phyloP scores from a whole-genome alignment of 805 yeast species.

The Suhomyces faveliae region DNA sequence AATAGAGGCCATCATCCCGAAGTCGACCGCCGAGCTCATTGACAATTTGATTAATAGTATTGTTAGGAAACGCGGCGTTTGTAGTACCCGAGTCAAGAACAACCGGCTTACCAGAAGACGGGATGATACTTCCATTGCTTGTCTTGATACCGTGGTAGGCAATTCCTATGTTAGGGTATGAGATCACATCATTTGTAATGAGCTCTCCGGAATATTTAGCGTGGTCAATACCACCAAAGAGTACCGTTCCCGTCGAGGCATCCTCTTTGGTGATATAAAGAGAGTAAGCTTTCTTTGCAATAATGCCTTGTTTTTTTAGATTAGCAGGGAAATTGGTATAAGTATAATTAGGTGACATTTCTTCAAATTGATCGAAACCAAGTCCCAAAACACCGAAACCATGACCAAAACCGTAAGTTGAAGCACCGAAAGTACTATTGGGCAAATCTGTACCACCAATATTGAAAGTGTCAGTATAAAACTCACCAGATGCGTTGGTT shows the following conservation, averaged over 20 bases:
- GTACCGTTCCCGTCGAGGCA: slow-evolving; percentile 11
- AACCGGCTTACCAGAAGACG: slow-evolving; percentile 27
- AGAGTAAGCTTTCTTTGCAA: slow-evolving; percentile 16
- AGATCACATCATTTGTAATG: slow-evolving; percentile 2
- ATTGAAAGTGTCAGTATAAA: slow-evolving; percentile 1
- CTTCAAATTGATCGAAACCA: background rate
- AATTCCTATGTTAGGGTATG: slow-evolving; percentile 6
- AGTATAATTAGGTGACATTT: background rate
- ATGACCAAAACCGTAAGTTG: slow-evolving; percentile 4
- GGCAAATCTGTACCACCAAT: slow-evolving; percentile 4
- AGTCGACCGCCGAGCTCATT: slow-evolving; percentile 8
- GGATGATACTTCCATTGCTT: background rate
- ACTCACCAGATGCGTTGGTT: slow-evolving; percentile 1
- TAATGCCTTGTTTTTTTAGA: slow-evolving; percentile 25
- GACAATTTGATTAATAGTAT: slow-evolving; percentile 2
- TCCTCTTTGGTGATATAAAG: slow-evolving; percentile 11
- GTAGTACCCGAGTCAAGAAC: slow-evolving; percentile 62
- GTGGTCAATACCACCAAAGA: slow-evolving; percentile 17
- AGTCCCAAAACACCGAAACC: slow-evolving; percentile 14
- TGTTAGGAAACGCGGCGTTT: slow-evolving; percentile 42
- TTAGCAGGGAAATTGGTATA: slow-evolving; percentile 19
- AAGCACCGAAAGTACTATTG: slow-evolving; percentile 9
- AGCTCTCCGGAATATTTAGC: slow-evolving; percentile 10
- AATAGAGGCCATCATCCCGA: slow-evolving; percentile 17
- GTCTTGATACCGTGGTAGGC: background rate